Percentiles rank a stretch among this genome's conserved stretches.
These are phyloP conservation scores for Fusarium phyllophilum DNA, from an alignment of 2,329 filamentous ascomycete species.

Conservation along the genomic window DNA sequence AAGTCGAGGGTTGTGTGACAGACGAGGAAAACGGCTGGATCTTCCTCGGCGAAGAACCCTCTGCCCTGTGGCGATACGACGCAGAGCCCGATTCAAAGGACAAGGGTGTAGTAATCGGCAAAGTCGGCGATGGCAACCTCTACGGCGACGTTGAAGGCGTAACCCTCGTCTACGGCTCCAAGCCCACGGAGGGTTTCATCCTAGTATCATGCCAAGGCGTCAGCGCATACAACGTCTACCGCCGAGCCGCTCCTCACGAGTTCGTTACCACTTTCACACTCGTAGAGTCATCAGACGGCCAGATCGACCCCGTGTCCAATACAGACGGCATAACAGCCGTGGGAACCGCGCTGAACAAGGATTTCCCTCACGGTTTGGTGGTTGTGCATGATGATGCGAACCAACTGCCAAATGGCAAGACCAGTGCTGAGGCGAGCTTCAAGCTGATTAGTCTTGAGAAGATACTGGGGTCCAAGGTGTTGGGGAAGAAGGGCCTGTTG, in stretches of 20 bases:
- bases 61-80: conserved; percentile 62
- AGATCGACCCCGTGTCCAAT: conserved; percentile 62
- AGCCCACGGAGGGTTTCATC: conserved; percentile 58
- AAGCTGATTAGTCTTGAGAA: conserved; percentile 58
- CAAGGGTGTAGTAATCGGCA: conserved; percentile 50
- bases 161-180: conserved; percentile 59
- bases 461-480: conserved; percentile 47
- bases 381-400: conserved; percentile 66
- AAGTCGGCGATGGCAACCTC: conserved; percentile 59
- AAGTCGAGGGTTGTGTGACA: conserved; percentile 64
- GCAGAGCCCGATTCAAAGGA: conserved; percentile 58
- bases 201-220: conserved; percentile 64
- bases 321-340: conserved; percentile 63
- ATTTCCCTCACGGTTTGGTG: conserved; percentile 57
- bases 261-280: conserved; percentile 62
- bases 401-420: conserved; percentile 57
- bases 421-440: conserved; percentile 59
- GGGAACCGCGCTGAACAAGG: conserved; percentile 53
- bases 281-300: conserved; percentile 51
- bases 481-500: conserved; percentile 45
- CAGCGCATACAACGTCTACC: conserved; percentile 63
- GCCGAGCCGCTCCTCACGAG: conserved; percentile 58
- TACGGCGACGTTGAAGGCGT: conserved; percentile 65
- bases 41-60: conserved; percentile 63
- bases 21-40: conserved; percentile 63